Base-by-base conservation (phyloP, 164 flowering plant species). In the Magnolia changhungtana region DNA sequence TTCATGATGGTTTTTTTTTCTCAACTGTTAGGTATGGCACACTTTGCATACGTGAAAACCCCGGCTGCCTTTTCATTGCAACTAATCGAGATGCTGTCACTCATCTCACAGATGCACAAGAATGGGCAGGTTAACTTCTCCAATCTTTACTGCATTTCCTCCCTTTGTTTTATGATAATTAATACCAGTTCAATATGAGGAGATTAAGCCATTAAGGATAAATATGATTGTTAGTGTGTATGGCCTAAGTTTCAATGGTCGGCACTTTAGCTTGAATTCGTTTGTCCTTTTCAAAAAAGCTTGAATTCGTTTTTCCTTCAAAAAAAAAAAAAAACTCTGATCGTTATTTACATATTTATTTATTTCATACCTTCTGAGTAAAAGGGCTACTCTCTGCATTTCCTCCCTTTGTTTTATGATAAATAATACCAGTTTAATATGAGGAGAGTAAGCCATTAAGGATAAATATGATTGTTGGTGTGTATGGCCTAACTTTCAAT, bases 81-180 rank as follows among this genome's bases (percentile, higher is more conserved):
- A 94, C 99, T 67, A 96, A 96, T 78, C 92, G 99, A 75, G 99
- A 96, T 87, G 98, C 99, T 78, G 99, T 96, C 27, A 94, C 98
- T 80, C 99, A 96, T 85, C 93, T 96, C 50, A 96, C 99, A 21
- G 99, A 96, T 87, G 97, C 97, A 83, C 99, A 96, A 79, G 99
- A 96, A 85, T 96, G 99, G 98, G 98, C 99, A 90, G 99, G 99
- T 96, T 74, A 58, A 27, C 78, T 79, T 76, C 77, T 29, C 50
- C 50, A 19, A 29, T 45, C 65, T 74, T 21, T n/a, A 72, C 63
- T 72, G 23, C 20, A 13, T 55, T 51, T 50, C 9, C 72, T 16
- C 14, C 19, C 72, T 45, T 70, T 19, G n/a, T 11, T 29, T 13
- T 50, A 50, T 29, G 50, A 31, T 29, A 29, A 29, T 68, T 29